Evolutionary conservation across 2,329 filamentous ascomycete genomes (phyloP).

Genomic region (Phyllosticta capitalensis): DNA sequence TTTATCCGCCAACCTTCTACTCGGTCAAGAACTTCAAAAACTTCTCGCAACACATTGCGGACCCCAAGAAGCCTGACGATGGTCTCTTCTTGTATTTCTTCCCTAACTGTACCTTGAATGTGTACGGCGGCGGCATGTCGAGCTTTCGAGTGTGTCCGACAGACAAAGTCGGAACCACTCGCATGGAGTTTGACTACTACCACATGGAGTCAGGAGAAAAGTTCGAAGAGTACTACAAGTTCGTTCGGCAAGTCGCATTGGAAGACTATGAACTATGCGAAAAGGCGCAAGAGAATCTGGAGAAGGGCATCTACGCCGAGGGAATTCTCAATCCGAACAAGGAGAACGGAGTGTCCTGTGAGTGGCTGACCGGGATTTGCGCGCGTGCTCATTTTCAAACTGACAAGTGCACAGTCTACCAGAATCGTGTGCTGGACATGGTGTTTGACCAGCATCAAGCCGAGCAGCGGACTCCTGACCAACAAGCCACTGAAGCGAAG

Average conservation of each 20-base stretch:
- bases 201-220: constrained; percentile 41
- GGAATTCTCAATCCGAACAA: constrained; percentile 48
- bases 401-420: constrained; percentile 30
- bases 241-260: constrained; percentile 46
- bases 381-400: constrained; percentile 11
- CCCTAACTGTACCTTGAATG: constrained; percentile 46
- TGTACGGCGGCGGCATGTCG: constrained; percentile 50
- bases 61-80: constrained; percentile 43
- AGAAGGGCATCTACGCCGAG: constrained; percentile 44
- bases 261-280: constrained; percentile 51
- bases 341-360: constrained; percentile 46
- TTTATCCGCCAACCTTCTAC: constrained; percentile 48
- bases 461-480: constrained; percentile 19
- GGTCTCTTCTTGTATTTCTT: constrained; percentile 51
- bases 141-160: constrained; percentile 47
- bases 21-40: constrained; percentile 45
- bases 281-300: constrained; percentile 45
- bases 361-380: constrained; percentile 16
- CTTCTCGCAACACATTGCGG: constrained; percentile 48
- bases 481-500: neutral
- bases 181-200: constrained; percentile 53
- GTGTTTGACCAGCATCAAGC: constrained; percentile 34
- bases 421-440: constrained; percentile 37
- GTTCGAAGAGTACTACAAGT: constrained; percentile 48
- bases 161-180: constrained; percentile 38